Percentiles rank a stretch among this genome's conserved stretches.
Evolutionary conservation across 2,329 filamentous ascomycete species (phyloP).

Genomic region (Aspergillus latus): DNA sequence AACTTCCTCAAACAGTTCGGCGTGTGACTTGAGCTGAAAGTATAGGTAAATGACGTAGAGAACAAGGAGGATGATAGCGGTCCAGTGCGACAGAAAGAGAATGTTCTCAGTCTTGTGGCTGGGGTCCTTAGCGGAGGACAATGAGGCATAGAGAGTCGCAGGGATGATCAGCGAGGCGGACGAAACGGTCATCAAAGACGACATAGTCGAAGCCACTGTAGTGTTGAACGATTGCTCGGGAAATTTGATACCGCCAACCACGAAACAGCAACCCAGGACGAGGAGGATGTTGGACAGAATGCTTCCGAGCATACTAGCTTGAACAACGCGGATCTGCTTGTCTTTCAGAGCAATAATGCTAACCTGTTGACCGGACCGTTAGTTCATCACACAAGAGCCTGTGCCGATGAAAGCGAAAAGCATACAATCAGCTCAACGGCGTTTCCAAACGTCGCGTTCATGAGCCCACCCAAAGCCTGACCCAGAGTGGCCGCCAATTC

Average conservation of each 20-base stretch:
- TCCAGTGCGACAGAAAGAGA: constrained; percentile 71
- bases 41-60: constrained; percentile 75
- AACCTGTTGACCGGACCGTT: constrained; percentile 55
- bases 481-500: constrained; percentile 61
- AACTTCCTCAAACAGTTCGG: constrained; percentile 64
- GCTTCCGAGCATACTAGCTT: constrained; percentile 94
- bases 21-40: constrained; percentile 76
- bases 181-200: constrained; percentile 72
- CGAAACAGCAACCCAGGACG: constrained; percentile 78
- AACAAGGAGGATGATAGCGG: constrained; percentile 70
- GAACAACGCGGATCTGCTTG: constrained; percentile 91
- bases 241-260: constrained; percentile 69
- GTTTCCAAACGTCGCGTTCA: constrained; percentile 68
- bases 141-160: constrained; percentile 69
- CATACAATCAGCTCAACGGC: constrained; percentile 67
- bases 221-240: constrained; percentile 63
- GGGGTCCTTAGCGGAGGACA: constrained; percentile 44
- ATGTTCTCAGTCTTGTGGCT: constrained; percentile 55
- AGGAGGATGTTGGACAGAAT: constrained; percentile 93
- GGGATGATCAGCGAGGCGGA: constrained; percentile 78
- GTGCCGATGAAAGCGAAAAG: constrained; percentile 23
- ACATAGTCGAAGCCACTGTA: constrained; percentile 54
- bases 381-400: neutral
- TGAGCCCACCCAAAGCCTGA: constrained; percentile 61
- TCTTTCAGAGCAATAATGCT: constrained; percentile 86